Percentiles rank a stretch among this genome's conserved stretches.
phyloP scores from a whole-genome alignment of 495 filamentous ascomycete species.

The Talaromyces nanjingensis region DNA sequence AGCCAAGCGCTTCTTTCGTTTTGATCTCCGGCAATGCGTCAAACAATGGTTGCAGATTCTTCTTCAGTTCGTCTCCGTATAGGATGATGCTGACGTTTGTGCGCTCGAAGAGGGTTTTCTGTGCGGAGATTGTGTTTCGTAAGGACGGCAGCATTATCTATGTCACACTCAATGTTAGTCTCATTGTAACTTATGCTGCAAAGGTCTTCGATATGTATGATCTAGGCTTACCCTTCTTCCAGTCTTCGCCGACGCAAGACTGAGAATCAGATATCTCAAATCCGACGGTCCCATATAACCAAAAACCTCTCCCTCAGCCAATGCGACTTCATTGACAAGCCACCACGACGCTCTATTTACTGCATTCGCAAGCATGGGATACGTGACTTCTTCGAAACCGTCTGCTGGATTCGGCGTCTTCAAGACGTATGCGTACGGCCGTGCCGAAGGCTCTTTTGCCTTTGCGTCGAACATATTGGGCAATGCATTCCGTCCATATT shows the following conservation, averaged over 20 bases:
- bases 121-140: conserved; percentile 4
- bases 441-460: not conserved
- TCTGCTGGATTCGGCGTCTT: conserved; percentile 3
- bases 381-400: conserved; percentile 23
- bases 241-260: conserved; percentile 19
- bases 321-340: conserved; percentile 17
- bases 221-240: not conserved
- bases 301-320: conserved; percentile 11
- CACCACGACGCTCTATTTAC: conserved; percentile 42
- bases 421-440: not conserved
- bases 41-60: not conserved
- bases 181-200: not conserved
- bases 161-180: not conserved
- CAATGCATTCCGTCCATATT: conserved; percentile 2
- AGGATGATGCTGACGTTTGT: conserved; percentile 4
- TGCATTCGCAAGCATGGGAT: conserved; percentile 36
- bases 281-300: conserved; percentile 21
- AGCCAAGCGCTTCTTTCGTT: not conserved
- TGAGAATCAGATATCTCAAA: conserved; percentile 18
- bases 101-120: not conserved
- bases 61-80: not conserved
- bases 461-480: conserved; percentile 5
- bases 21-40: not conserved
- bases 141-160: conserved; percentile 8
- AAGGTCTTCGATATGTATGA: not conserved